Evolutionary conservation across 2,329 filamentous ascomycete species (phyloP).

Genomic region (Escovopsis weberi): DNA sequence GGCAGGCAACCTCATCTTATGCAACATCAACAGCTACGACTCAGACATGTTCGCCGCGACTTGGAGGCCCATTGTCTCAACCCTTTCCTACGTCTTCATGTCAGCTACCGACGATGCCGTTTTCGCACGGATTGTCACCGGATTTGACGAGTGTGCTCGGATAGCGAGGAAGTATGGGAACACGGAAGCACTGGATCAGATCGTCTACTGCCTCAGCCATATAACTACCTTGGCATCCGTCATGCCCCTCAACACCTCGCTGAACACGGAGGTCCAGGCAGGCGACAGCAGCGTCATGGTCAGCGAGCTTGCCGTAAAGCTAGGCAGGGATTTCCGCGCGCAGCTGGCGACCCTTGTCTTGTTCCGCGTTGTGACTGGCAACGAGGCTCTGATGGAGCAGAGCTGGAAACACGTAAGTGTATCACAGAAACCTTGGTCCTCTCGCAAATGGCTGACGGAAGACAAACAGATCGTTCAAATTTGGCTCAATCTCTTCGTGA

Average conservation of each 20-base stretch:
- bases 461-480: conserved; percentile 62
- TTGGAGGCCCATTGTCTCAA: conserved; percentile 90
- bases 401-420: conserved; percentile 67
- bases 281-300: conserved; percentile 94
- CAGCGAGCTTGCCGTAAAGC: conserved; percentile 89
- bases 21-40: conserved; percentile 88
- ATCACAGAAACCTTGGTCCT: neutral
- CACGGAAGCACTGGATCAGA: conserved; percentile 79
- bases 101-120: conserved; percentile 94
- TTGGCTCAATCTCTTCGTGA: conserved; percentile 90
- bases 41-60: conserved; percentile 95
- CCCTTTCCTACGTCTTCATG: conserved; percentile 96
- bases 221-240: conserved; percentile 80
- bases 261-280: conserved; percentile 93
- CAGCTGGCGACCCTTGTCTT: conserved; percentile 91
- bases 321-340: conserved; percentile 84
- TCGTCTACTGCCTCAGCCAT: conserved; percentile 75
- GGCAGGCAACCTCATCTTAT: conserved; percentile 58
- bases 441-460: conserved; percentile 1
- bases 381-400: conserved; percentile 59
- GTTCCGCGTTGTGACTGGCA: conserved; percentile 79
- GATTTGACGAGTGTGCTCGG: conserved; percentile 90
- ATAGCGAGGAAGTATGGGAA: conserved; percentile 77
- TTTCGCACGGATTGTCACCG: conserved; percentile 82
- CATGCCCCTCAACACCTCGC: conserved; percentile 60